Evolutionary conservation across 2,329 filamentous ascomycete genomes (phyloP).

Genomic region (Emergomyces africanus): DNA sequence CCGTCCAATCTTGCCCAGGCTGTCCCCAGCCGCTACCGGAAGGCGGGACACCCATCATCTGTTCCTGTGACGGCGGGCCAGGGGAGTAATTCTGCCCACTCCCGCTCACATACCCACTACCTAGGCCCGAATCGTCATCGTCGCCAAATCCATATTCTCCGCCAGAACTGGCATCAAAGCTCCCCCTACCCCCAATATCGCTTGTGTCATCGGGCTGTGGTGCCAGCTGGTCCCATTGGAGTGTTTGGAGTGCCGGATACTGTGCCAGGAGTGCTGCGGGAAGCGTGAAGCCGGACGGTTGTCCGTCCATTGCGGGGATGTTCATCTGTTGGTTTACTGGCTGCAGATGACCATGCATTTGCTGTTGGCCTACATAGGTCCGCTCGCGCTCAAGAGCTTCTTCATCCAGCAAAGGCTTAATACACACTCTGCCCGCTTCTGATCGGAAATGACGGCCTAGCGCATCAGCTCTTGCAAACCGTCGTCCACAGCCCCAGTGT

Average conservation of each 20-base stretch:
- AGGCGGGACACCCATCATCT: conserved; percentile 19
- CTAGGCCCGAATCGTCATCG: conserved; percentile 29
- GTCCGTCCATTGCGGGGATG: conserved; percentile 46
- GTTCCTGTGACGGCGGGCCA: conserved; percentile 9
- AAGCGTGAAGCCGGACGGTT: conserved; percentile 53
- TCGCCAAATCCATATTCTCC: conserved; percentile 30
- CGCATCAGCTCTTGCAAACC: conserved; percentile 91
- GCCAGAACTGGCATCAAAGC: conserved; percentile 32
- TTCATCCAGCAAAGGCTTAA: conserved; percentile 93
- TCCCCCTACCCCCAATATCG: conserved; percentile 43
- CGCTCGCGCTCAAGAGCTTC: conserved; percentile 75
- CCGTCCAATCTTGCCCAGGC: conserved; percentile 5
- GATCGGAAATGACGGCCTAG: conserved; percentile 89
- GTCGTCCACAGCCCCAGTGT: conserved; percentile 83
- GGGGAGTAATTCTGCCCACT: conserved; percentile 20
- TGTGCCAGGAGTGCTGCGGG: conserved; percentile 80
- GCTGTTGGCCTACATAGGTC: conserved; percentile 56
- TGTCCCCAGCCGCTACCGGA: conserved; percentile 10
- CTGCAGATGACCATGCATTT: conserved; percentile 44
- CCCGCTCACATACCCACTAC: conserved; percentile 22
- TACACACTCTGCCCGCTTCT: conserved; percentile 89
- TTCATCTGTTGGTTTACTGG: conserved; percentile 45
- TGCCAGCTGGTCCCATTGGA: conserved; percentile 74
- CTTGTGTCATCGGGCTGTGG: conserved; percentile 44
- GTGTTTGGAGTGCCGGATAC: conserved; percentile 80